phyloP scores from a whole-genome alignment of 148 eudicot genomes.

The Tetragonia tetragonoides region DNA sequence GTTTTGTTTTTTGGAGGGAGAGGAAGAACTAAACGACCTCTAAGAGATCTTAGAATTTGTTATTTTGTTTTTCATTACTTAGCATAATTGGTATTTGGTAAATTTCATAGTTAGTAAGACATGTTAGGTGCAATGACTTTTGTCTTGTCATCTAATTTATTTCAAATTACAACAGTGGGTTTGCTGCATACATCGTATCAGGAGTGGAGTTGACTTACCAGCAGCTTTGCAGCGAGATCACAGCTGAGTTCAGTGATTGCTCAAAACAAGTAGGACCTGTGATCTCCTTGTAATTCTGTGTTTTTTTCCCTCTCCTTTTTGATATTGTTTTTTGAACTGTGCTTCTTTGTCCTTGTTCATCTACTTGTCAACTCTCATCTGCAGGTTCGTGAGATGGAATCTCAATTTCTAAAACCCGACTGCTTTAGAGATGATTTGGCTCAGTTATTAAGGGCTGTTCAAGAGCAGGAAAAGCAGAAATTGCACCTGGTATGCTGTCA shows the following conservation, averaged over 20 bases:
- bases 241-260: slow-evolving; percentile 79
- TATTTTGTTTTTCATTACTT: too few species aligned
- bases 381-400: slow-evolving; percentile 81
- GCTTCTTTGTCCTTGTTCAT: neutral
- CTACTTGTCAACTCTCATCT: slow-evolving; percentile 19
- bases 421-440: slow-evolving; percentile 82
- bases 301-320: neutral
- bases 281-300: neutral
- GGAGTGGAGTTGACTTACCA: slow-evolving; percentile 77
- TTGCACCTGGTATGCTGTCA: slow-evolving; percentile 59
- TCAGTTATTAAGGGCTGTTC: slow-evolving; percentile 63
- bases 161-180: slow-evolving; percentile 59
- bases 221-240: slow-evolving; percentile 83
- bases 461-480: slow-evolving; percentile 84
- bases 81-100: too few species aligned
- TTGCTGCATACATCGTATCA: slow-evolving; percentile 71
- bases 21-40: too few species aligned
- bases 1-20: neutral
- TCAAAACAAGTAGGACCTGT: slow-evolving; percentile 64
- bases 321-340: neutral
- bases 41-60: neutral
- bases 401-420: slow-evolving; percentile 66
- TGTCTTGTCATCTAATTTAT: slow-evolving; percentile 9
- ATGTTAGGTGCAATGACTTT: slow-evolving; percentile 4
- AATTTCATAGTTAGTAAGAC: neutral